Evolutionary conservation across 2,329 filamentous ascomycete genomes (phyloP), one percentile per base, ranked within the genome.

Genomic region (Ceratocystis albifundus): DNA sequence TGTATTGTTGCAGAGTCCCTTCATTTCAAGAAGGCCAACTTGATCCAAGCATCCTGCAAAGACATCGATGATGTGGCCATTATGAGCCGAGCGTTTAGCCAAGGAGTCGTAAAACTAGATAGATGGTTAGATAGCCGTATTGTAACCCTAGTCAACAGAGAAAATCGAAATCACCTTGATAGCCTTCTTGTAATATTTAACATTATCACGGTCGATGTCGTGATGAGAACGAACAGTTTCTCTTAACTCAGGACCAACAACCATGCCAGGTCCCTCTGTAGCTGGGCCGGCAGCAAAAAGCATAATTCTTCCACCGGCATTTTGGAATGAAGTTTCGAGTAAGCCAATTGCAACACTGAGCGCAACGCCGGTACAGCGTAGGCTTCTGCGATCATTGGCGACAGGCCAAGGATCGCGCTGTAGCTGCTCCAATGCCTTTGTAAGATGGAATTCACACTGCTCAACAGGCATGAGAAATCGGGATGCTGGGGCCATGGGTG

Each of bases 131-230:
- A 3, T 41, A 41, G 3, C 36, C 36, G 10, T 41, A 15, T 41
- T 41, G 10, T 41, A 41, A 12, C 36, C 10, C 12, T 1, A 41
- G 12, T 12, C 12, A 4, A 41, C 36, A 4, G 12, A 12, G 3
- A 12, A 12, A 41, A 15, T 41, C 36, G 36, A 41, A 41, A 15
- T 67, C 76, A 90, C 88, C 85, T 97, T 99, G 63, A 96, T 78
- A 25, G 94, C 94, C 79, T 99, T 99, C 82, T 99, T 99, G 79
- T 96, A 97, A 78, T 97, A 96, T 77, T 99, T 99, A 79, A 96
- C 96, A 75, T 96, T 96, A 76, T 99, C 94, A 67, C 92, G 86
- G 75, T 99, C 94, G 76, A 99, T 99, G 73, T 99, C 94, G 77
- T 99, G 94, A 77, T 99, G 94, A 53, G 93, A 97, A 73, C 94